Conservation (phyloP, 192 early-diverging fungal species). For the Backusella australiensis region DNA sequence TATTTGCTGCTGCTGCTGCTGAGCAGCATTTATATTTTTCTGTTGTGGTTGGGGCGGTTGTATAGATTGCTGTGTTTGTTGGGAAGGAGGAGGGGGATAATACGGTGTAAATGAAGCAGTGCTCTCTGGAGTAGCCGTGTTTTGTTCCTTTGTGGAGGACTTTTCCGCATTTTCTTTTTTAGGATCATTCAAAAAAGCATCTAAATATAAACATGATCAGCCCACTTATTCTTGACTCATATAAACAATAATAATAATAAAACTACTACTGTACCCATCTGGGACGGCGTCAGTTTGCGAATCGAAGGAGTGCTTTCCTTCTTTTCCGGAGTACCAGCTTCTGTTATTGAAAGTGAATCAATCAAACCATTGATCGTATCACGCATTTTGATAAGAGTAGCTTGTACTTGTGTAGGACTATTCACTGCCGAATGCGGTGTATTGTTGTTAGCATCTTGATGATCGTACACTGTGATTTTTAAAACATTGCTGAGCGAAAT, state of each 20-base stretch:
- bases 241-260: not conserved
- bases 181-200: not conserved
- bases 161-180: not conserved
- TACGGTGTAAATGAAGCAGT: not conserved
- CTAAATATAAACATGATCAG: not conserved
- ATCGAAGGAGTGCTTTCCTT: not conserved
- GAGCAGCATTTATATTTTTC: not conserved
- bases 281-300: not conserved
- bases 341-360: slow-evolving; percentile 20
- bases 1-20: not conserved
- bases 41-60: not conserved
- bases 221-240: not conserved
- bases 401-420: not conserved
- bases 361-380: slow-evolving; percentile 19
- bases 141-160: slow-evolving; percentile 7
- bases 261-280: slow-evolving; percentile 1
- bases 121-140: not conserved
- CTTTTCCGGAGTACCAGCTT: slow-evolving; percentile 13
- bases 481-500: slow-evolving; percentile 43
- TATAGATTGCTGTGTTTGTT: not conserved
- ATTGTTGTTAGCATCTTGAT: not conserved
- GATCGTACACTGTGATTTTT: slow-evolving; percentile 46
- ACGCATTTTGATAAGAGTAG: slow-evolving; percentile 2
- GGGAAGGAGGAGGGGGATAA: not conserved
- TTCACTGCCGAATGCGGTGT: not conserved